Evolutionary conservation across 371 early-diverging fungal species (phyloP).

Genomic region (Entomophthora muscae): DNA sequence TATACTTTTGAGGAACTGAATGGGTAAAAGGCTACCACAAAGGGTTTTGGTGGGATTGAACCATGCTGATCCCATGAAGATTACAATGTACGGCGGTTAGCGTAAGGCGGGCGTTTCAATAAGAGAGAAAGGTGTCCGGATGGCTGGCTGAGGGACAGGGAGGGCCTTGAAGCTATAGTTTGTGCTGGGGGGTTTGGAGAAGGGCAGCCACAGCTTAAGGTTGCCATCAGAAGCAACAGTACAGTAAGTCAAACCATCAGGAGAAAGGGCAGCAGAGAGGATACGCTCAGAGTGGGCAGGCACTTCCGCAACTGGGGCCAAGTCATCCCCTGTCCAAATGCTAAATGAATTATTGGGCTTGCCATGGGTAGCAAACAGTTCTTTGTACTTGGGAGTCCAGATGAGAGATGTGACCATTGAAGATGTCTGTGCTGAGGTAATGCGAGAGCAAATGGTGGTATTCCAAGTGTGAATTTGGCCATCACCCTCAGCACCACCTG

Average conservation of each 20-base stretch:
- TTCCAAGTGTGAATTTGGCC: conserved; percentile 94
- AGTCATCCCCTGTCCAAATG: conserved; percentile 78
- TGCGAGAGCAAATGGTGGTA: conserved; percentile 35
- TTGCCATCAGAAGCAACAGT: conserved; percentile 90
- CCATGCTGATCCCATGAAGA: too few species aligned
- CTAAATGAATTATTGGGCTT: conserved; percentile 69
- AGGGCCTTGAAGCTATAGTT: too few species aligned
- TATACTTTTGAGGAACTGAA: too few species aligned
- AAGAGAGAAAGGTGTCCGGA: too few species aligned
- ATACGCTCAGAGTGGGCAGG: conserved; percentile 81
- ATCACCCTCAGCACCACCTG: conserved; percentile 94
- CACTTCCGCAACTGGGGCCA: conserved; percentile 57
- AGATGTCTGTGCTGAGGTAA: conserved; percentile 27
- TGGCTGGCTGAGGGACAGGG: too few species aligned
- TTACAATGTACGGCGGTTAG: too few species aligned
- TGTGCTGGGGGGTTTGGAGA: neutral
- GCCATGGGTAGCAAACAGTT: conserved; percentile 90
- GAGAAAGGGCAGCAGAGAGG: conserved; percentile 74
- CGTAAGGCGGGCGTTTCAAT: too few species aligned
- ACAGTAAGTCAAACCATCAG: conserved; percentile 85
- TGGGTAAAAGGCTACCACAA: too few species aligned
- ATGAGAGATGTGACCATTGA: conserved; percentile 91
- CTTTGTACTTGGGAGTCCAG: conserved; percentile 83
- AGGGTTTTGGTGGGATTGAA: too few species aligned
- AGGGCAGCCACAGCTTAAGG: conserved; percentile 82